A percentile compares a stretch with the other conserved stretches of the same genome.
Evolutionary conservation across 2,329 filamentous ascomycete genomes (phyloP).

Genomic region (Colletotrichum destructivum): DNA sequence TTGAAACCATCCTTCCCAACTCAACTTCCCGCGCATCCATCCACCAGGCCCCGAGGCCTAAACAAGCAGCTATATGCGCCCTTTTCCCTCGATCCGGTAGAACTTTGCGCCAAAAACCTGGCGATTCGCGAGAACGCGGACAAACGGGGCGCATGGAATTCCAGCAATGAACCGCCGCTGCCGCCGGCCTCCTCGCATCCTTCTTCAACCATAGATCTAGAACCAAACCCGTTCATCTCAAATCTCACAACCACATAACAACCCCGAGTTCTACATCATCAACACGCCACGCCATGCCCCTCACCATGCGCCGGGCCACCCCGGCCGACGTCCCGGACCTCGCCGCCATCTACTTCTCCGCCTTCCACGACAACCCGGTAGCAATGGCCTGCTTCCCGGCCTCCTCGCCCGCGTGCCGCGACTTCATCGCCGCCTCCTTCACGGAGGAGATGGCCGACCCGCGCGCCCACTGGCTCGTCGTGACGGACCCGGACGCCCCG

Average conservation of each 20-base stretch:
- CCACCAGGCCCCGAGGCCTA: neutral
- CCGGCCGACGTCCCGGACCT: slow-evolving; percentile 58
- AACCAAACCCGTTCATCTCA: neutral
- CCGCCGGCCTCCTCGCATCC: too few relatives aligned
- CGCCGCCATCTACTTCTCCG: slow-evolving; percentile 60
- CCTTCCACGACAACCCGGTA: slow-evolving; percentile 59
- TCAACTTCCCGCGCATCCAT: neutral
- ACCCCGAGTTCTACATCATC: fast-evolving
- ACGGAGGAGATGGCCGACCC: slow-evolving; percentile 58
- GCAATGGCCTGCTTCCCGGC: slow-evolving; percentile 56
- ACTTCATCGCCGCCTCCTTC: slow-evolving; percentile 55
- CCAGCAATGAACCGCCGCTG: too few relatives aligned
- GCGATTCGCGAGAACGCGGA: too few relatives aligned
- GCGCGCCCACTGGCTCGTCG: slow-evolving; percentile 56
- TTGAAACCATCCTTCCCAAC: too few relatives aligned
- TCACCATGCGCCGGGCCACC: slow-evolving; percentile 56
- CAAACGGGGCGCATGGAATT: too few relatives aligned
- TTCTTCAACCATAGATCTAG: too few relatives aligned
- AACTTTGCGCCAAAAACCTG: neutral
- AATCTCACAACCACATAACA: too few relatives aligned
- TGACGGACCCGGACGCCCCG: slow-evolving; percentile 52
- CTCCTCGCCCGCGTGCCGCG: slow-evolving; percentile 43
- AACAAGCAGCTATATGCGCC: slow-evolving; percentile 18
- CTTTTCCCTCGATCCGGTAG: neutral
- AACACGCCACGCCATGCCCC: slow-evolving; percentile 42